Evolutionary conservation across 257 asterid species (phyloP), one percentile per base, ranked within the genome.

Genomic region (Forsythia viridissima): DNA sequence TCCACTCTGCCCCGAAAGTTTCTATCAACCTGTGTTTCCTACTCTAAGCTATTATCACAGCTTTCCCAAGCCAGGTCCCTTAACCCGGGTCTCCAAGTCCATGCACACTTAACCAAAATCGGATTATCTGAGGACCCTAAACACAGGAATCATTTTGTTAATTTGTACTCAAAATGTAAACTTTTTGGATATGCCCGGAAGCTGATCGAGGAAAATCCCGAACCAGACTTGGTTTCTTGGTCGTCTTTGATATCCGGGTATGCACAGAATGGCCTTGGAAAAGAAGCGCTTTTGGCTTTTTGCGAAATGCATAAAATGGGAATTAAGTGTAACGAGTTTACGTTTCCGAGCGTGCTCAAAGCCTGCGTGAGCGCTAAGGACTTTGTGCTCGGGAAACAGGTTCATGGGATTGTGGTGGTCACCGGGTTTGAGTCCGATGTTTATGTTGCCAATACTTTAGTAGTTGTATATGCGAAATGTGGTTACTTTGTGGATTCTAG

Each of bases 211-310:
- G 93, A 91, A 85, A 87, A 90, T 84, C 83, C 79, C 9, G 89
- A 87, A 77, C 86, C 88, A 9, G 98, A 93, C 75, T 84, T 90
- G 86, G 91, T 93, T 48, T 89, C 94, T 18, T 91, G 97, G 98
- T 91, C 98, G 38, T 80, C 97, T 61, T 80, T 93, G 85, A 83
- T 93, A 77, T 90, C 98, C 6, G 97, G 98, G 42, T 93, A 89
- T 76, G 85, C 86, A 44, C 90, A 91, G 79, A 87, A 86, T 87
- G 98, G 97, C 21, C 77, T 79, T 59, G 82, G 88, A 44, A 77
- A 80, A 66, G 92, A 91, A 73, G 96, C 97, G 68, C 83, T 90
- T 68, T 81, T 72, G 80, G 83, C 89, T 16, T 93, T 90, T 57
- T 86, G 78, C 1, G 88, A 88, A 75, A 87, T 90, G 89, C 88